Conservation (phyloP, 1,284 basidiomycete species). For the Boletellus sp. region DNA sequence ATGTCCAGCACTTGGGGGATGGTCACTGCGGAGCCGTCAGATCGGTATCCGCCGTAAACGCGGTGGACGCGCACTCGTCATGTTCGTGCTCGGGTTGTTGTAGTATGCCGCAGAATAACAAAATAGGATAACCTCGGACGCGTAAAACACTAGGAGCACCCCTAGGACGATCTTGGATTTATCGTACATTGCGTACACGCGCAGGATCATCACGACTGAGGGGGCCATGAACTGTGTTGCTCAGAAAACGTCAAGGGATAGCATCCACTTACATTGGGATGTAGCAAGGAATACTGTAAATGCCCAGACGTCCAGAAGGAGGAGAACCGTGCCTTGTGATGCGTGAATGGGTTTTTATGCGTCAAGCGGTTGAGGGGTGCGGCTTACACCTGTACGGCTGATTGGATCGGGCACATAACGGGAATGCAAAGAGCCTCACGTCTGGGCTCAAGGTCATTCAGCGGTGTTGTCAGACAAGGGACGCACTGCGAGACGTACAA, state of each 20-base stretch:
- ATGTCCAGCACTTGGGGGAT: conserved; percentile 11
- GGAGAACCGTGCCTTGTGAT: conserved; percentile 13
- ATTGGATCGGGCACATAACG: background rate
- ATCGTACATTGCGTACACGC: conserved; percentile 25
- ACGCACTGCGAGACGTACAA: background rate
- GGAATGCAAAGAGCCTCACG: conserved; percentile 5
- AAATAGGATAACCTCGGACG: conserved; percentile 8
- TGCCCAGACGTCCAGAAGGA: background rate
- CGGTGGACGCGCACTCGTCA: conserved; percentile 11
- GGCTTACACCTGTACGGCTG: conserved; percentile 18
- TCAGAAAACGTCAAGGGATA: background rate
- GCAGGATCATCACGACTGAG: conserved; percentile 27
- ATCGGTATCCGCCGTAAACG: background rate
- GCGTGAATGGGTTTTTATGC: background rate
- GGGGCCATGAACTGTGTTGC: background rate
- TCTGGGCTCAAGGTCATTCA: conserved; percentile 7
- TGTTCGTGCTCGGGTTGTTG: conserved; percentile 8
- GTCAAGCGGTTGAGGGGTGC: background rate
- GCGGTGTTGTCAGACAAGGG: background rate
- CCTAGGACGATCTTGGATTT: conserved; percentile 15
- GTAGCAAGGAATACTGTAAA: conserved; percentile 19
- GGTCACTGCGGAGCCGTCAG: conserved; percentile 14
- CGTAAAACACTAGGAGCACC: conserved; percentile 16
- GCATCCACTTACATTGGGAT: conserved; percentile 17
- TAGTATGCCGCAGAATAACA: conserved; percentile 2